phyloP scores from a whole-genome alignment of 73 alveolate genomes.

The Paramecium tetraurelia region DNA sequence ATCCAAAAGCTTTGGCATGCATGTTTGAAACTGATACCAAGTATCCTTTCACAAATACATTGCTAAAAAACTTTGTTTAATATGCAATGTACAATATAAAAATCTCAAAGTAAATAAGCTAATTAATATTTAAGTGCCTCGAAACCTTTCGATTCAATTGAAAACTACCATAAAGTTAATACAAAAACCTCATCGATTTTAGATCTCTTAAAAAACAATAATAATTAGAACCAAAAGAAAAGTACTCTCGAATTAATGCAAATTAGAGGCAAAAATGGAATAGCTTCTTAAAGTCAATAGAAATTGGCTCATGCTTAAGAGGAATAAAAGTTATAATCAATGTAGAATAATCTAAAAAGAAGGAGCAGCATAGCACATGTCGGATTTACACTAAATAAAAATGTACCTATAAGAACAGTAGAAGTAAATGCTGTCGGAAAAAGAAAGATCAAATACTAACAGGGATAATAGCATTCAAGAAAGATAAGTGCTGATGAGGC shows the following conservation, averaged over 20 bases:
- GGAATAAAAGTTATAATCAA: neutral
- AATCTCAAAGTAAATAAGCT: neutral
- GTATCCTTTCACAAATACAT: neutral
- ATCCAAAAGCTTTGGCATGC: constrained; percentile 36
- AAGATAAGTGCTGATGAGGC: constrained; percentile 30
- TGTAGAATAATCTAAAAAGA: neutral
- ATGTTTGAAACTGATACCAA: constrained; percentile 41
- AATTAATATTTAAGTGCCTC: neutral
- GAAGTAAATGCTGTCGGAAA: constrained; percentile 46
- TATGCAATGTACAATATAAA: constrained; percentile 44
- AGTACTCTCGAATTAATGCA: constrained; percentile 41
- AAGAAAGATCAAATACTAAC: neutral
- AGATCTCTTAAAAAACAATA: neutral
- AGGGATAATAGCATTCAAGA: neutral
- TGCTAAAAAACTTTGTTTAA: constrained; percentile 11
- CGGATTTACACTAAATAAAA: constrained; percentile 35
- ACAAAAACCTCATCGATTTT: neutral
- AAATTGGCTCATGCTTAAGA: neutral
- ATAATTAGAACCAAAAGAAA: neutral
- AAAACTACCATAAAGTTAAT: neutral
- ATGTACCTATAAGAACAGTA: constrained; percentile 27
- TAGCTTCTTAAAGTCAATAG: neutral
- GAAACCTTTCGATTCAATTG: constrained; percentile 5
- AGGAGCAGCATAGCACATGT: constrained; percentile 43
- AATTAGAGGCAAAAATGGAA: constrained; percentile 38